Evolutionary conservation across 2,329 filamentous ascomycete genomes (phyloP), one percentile per base, ranked within the genome.

Genomic region (Lasiodiplodia gonubiensis): DNA sequence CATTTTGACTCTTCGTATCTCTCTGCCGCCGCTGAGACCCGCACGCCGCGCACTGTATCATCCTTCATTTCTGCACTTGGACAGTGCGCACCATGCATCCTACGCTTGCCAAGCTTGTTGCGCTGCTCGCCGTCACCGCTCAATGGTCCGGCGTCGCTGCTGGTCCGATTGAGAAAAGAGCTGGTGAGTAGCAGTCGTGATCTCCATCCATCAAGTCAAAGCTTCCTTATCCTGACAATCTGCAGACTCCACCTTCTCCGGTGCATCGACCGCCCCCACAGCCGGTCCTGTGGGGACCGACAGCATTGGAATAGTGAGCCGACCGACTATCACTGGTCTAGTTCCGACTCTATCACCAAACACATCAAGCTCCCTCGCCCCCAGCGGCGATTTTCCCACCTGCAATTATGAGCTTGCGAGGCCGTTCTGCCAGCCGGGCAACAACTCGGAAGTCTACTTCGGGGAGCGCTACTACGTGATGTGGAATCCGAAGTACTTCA

Each of bases 381-480:
- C 71, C 6, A 70, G 49, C 35, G 73, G 72, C 10, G 72, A 72
- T 35, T 79, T 79, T 54, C 75, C 76, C 8, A 61, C 72, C 55
- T 80, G 78, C 66, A 73, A 69, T n/a, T 70, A 74, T 57, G 51
- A 69, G 10, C 68, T 71, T 33, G 69, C 72, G 25, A 66, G 67
- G 23, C 76, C 77, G 4, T 79, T 80, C 66, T 80, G 78, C 68
- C 72, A 76, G 25, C 79, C 79, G 8, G 70, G 70, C 42, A 73
- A 80, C 71, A 72, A 71, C 30, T 72, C 74, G 2, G 71, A 75
- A 11, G 69, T 80, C n/a, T 73, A 76, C 42, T 73, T 77, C n/a
- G 79, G 74, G 59, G 75, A 76, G 33, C 79, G 75, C 2, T 80
- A 80, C 70, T 80, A 79, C 51, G 72, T 69, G 67, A 67, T 48